Base-by-base conservation (phyloP, 768 basidiomycete genomes). In the Tylopilus sp. region DNA sequence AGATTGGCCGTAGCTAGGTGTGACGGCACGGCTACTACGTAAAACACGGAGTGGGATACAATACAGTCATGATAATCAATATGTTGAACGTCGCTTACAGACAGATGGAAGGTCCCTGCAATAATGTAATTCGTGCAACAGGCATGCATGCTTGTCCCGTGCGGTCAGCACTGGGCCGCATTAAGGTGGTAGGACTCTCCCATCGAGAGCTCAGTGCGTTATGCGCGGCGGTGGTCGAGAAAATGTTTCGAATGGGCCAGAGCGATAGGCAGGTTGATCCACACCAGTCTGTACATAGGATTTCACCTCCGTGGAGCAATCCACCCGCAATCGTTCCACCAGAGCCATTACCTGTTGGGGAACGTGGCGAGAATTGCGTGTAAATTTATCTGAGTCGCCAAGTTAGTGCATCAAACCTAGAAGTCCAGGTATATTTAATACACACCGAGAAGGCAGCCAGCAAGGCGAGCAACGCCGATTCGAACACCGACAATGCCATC, bases 401-500 rank as follows among this genome's bases (percentile, higher is more conserved):
- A 17, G 48, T 63, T 3, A 64, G 52, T 45, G 36, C 23, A 31
- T 41, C 36, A 8, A 8, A 43, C 31, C 40, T 20, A 26, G 35
- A n/a, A n/a, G n/a, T n/a, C n/a, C n/a, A n/a, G 3, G 42, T 46
- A 28, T 8, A 28, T 20, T 22, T 26, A 18, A 44, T 47, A 73
- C 81, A 64, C 69, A 88, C 87, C 77, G 57, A 71, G 75, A 25
- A 83, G 65, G 43, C 69, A 59, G 44, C 81, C 81, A 38, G 84
- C 69, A 41, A 91, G 77, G 44, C 92, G 79, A n/a, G 94, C 86
- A 3, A 92, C 77, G 7, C 83, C 87, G 50, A 97, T 91, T 41
- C 92, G 79, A 30, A 97, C 92, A 53, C 91, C 93, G 45, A 88
- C 76, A 12, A 95, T 83, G 31, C 64, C 61, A 62, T 98, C 95